Evolutionary conservation across 2,329 filamentous ascomycete genomes (phyloP).

Genomic region (Ploettnerulaceae sp.): DNA sequence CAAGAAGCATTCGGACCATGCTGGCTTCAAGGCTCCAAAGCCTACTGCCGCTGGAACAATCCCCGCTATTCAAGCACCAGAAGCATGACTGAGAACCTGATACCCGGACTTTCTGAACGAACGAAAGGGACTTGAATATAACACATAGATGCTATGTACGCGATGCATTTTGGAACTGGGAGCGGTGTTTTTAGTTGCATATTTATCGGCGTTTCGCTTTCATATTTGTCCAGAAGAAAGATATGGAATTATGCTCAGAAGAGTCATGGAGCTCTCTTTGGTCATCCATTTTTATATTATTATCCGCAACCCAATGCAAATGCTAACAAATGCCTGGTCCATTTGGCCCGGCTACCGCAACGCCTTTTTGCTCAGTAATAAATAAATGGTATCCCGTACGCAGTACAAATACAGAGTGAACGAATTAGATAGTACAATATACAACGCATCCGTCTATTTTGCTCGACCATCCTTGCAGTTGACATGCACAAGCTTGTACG

Average conservation of each 20-base stretch:
- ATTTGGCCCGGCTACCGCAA: too few relatives aligned
- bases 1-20: constrained; percentile 85
- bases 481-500: constrained; percentile 30
- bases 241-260: too few relatives aligned
- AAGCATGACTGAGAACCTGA: constrained; percentile 25
- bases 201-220: constrained; percentile 8
- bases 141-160: constrained; percentile 1
- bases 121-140: neutral
- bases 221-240: too few relatives aligned
- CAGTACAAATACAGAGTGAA: neutral
- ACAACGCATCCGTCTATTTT: neutral
- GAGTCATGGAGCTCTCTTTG: neutral
- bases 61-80: constrained; percentile 24
- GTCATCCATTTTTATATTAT: neutral
- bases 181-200: constrained; percentile 18
- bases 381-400: constrained; percentile 4
- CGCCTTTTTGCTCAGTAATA: neutral
- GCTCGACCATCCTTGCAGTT: constrained; percentile 27
- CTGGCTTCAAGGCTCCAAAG: constrained; percentile 64
- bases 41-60: constrained; percentile 25
- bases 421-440: neutral
- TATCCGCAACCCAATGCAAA: neutral
- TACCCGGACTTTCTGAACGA: constrained; percentile 9
- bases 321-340: too few relatives aligned
- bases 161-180: constrained; percentile 14